These are phyloP conservation scores for Hypoxylon sp. DNA, from an alignment of 2,329 filamentous ascomycete genomes.

Conservation along the genomic window DNA sequence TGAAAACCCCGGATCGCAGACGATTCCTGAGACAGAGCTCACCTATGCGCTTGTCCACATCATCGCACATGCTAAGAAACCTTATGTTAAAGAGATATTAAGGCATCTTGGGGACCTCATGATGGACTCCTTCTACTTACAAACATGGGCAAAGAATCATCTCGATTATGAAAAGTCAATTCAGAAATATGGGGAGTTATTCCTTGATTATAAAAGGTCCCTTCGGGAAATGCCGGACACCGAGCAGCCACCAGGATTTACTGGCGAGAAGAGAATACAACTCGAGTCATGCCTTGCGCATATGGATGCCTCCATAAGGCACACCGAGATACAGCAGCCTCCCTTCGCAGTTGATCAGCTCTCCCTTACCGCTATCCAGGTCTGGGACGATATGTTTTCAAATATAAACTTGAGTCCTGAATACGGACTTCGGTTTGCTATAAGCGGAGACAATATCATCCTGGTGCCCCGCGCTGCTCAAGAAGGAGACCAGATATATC, in stretches of 20 bases:
- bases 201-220: background rate
- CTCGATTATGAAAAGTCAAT: background rate
- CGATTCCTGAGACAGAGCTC: background rate
- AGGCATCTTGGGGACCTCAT: conserved; percentile 1
- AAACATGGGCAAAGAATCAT: background rate
- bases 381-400: conserved; percentile 23
- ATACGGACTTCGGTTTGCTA: conserved; percentile 18
- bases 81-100: background rate
- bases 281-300: background rate
- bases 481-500: conserved; percentile 23
- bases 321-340: background rate
- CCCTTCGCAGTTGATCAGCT: background rate
- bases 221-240: background rate
- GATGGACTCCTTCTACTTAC: background rate
- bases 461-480: conserved; percentile 1
- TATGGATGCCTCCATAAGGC: background rate
- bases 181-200: background rate
- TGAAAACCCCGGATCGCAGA: background rate
- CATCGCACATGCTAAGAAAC: background rate
- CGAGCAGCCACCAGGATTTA: background rate
- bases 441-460: conserved; percentile 2
- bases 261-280: background rate
- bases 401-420: conserved; percentile 10
- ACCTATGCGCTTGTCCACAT: background rate
- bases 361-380: conserved; percentile 6